phyloP scores from a whole-genome alignment of 257 asterid species.

The Solanum pinnatisectum region DNA sequence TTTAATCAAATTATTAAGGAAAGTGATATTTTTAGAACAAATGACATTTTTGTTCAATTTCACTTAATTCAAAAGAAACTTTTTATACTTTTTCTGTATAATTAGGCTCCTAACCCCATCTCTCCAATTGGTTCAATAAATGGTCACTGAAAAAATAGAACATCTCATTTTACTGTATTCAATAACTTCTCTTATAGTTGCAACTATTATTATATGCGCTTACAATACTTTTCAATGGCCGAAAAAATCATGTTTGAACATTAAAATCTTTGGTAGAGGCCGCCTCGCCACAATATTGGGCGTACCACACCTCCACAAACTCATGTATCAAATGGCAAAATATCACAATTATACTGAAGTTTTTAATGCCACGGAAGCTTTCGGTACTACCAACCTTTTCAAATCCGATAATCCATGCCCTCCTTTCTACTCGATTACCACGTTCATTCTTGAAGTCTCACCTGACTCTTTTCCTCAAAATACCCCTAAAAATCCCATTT shows the following conservation, averaged over 20 bases:
- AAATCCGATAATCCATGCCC: conserved; percentile 26
- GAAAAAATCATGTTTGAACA: background rate
- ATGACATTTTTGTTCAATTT: no score
- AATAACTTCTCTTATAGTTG: background rate
- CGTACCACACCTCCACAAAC: conserved; percentile 55
- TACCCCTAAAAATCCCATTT: background rate
- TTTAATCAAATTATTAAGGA: no score
- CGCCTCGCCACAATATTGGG: conserved; percentile 37
- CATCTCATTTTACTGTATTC: no score
- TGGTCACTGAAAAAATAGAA: no score
- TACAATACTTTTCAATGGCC: background rate
- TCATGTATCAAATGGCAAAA: conserved; percentile 55
- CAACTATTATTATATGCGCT: background rate
- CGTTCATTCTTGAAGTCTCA: conserved; percentile 45
- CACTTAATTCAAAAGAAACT: no score
- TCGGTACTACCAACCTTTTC: conserved; percentile 49
- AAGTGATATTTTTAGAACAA: no score
- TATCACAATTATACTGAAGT: conserved; percentile 47
- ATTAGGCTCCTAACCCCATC: no score
- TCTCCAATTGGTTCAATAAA: no score
- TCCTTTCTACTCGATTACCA: conserved; percentile 46
- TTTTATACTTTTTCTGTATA: no score
- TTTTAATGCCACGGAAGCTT: conserved; percentile 31
- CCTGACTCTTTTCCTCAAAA: conserved; percentile 17
- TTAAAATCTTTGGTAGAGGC: conserved; percentile 28